Base-by-base conservation (phyloP, 495 filamentous ascomycete genomes). In the Penicillium cosmopolitanum region DNA sequence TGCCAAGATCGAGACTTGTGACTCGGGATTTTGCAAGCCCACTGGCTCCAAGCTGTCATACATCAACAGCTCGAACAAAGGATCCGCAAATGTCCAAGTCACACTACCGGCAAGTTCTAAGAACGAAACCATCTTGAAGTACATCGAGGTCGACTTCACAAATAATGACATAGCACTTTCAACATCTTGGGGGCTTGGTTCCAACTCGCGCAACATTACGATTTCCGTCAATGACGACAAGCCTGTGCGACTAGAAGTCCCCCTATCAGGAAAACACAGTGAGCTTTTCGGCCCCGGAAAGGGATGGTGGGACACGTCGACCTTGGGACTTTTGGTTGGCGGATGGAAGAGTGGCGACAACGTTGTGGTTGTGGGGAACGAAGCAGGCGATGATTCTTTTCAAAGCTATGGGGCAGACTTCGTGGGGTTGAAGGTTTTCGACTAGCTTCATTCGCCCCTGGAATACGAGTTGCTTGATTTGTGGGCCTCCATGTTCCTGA, bases 161-260 rank as follows among this genome's bases (percentile, higher is more conserved):
- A 82, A 84, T 61, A 80, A 83, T 54, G 80, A 81, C 6, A 63
- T 84, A 50, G 75, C 82, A 0, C 73, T 82, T 18, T 65, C 71
- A 2, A 74, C 63, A 2, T 61, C 77, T 8, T 82, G 76, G 77
- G 67, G 53, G 0, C 73, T 63, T 50, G 80, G 78, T 0, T 67
- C 73, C 0, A 84, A 82, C 40, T 70, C 76, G 0, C 64, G 79
- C 1, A 83, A 82, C 53, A 69, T 82, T 33, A 81, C 80, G 1
- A 58, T 83, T 15, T 52, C 69, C 0, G 67, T 85, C 0, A 84
- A 84, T 38, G 74, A 66, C 7, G 65, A 60, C 3, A 35, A 50
- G 7, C 65, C 76, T 0, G 77, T 79, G 43, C 63, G 78, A 35
- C 73, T 81, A 34, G 79, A 78, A 38, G 78, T 82, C 0, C 81